Base-by-base conservation (phyloP, 2,329 filamentous ascomycete genomes). In the Harringtonia aguacate region DNA sequence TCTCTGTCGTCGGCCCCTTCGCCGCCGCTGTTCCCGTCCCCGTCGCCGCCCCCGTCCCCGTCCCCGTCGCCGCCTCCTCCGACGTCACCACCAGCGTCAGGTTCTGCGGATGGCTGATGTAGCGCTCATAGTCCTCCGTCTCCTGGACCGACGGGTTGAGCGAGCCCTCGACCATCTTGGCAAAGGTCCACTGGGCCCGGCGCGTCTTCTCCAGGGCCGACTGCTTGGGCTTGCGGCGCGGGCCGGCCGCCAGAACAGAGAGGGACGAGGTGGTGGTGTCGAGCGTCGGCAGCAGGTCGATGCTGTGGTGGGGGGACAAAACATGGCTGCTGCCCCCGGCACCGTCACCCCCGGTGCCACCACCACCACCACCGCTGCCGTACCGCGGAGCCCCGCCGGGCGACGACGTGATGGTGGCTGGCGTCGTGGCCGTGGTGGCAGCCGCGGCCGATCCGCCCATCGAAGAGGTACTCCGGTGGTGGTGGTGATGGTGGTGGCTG, bases 81-180 rank as follows among this genome's bases (percentile, higher is more conserved):
- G 81, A 84, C 2, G n/a, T n/a, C n/a, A 86, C 73, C 0, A 92
- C 86, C 2, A 98, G 73, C 0, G 90, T 88, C 1, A 98, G 77
- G 43, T 83, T 89, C 45, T 94, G 81, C 2, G 92, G 89, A 56
- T 98, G 92, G 39, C 76, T 79, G 52, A 98, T 80, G 62, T 97
- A 98, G 21, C 84, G 79, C 46, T 81, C 75, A 59, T 98, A 98
- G 59, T 97, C 92, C 38, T 84, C 80, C 21, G 80, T 78, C 65
- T 97, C 90, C 33, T 77, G 73, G 31, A 98, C 86, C 1, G 79
- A 81, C 2, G 92, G 92, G 52, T 95, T 84, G 36, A 97, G 72
- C 6, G 86, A 92, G 58, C 89, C 84, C 43, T 81, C 74, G 36
- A 95, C 84, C 40, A 95, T 82, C 56, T 94, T 84, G 17, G 83